Evolutionary conservation across 768 basidiomycete species (phyloP), one percentile per base, ranked within the genome.

Genomic region (Chalciporus piperatus): DNA sequence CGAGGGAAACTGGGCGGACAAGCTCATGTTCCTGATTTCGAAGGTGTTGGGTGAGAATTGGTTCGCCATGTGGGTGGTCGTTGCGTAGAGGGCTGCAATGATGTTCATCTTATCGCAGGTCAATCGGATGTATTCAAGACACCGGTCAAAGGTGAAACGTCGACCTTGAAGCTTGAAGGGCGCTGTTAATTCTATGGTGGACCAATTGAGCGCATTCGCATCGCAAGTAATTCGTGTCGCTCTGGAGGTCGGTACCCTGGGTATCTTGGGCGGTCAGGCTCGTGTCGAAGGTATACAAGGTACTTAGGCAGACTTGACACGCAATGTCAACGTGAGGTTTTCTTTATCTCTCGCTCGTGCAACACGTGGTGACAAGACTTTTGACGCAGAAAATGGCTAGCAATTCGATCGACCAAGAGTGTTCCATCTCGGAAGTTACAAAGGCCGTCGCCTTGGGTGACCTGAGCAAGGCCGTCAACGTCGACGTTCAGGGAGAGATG

Each of bases 401-500:
- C 38, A 92, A 92, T 63, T 70, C 91, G 61, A 91, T 88, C 2
- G 82, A 88, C 63, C 89, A 92, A 76, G 91, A 92, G 47, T 84
- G 94, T 30, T 91, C 89, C 32, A 97, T 96, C 61, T 93, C 92
- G 3, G 90, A 92, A 62, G 88, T 82, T 47, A 89, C 87, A 39
- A 85, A 80, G 63, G 86, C 81, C 37, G 85, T 87, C 43, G 92
- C 93, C 2, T 72, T 82, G 46, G 94, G 94, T 17, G 92, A 96
- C 67, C 70, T 97, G 42, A 80, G 77, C 59, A 85, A 89, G 64
- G 82, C 84, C 23, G 93, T 96, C 64, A 83, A 92, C 55, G 93
- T 96, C 50, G 90, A 95, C 59, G 94, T 94, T 13, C 87, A 92
- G 60, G 94, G 94, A 41, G 95, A 98, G 73, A 94, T 98, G 82